These are phyloP conservation scores for Periconia digitata DNA, from an alignment of 2,329 filamentous ascomycete species.

Conservation along the genomic window DNA sequence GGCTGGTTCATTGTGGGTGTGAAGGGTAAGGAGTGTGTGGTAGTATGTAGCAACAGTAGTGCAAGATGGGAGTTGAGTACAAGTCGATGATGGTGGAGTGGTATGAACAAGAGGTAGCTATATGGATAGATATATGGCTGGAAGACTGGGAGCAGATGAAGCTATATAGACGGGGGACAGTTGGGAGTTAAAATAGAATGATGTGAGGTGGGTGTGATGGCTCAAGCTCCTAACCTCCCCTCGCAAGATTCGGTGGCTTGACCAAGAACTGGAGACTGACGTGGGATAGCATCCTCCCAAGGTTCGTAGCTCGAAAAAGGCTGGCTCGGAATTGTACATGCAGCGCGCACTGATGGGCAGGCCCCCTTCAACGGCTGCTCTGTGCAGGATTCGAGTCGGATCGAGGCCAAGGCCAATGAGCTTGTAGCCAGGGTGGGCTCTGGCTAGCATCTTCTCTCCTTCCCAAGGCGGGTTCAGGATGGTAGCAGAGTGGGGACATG, in stretches of 20 bases:
- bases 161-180: conserved; percentile 1
- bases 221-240: conserved; percentile 12
- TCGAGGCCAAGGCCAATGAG: conserved; percentile 20
- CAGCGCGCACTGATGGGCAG: conserved; percentile 3
- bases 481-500: conserved; percentile 13
- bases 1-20: conserved; percentile 19
- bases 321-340: conserved; percentile 20
- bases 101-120: neutral
- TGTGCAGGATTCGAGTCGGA: conserved; percentile 24
- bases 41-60: too few relatives aligned
- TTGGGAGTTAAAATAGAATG: conserved; percentile 16
- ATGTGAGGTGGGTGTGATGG: conserved; percentile 11
- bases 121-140: neutral
- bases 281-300: conserved; percentile 26
- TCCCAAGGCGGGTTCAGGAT: conserved; percentile 19
- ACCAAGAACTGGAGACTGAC: conserved; percentile 20
- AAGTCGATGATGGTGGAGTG: conserved; percentile 1
- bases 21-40: neutral
- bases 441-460: conserved; percentile 23
- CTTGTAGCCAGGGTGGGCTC: conserved; percentile 18
- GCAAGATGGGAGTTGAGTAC: conserved; percentile 1
- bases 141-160: conserved; percentile 6
- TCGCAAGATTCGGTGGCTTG: conserved; percentile 17
- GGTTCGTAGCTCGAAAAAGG: conserved; percentile 5
- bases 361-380: conserved; percentile 26